These are phyloP conservation scores for Catharanthus roseus DNA, from an alignment of 257 asterid species.

Conservation along the genomic window DNA sequence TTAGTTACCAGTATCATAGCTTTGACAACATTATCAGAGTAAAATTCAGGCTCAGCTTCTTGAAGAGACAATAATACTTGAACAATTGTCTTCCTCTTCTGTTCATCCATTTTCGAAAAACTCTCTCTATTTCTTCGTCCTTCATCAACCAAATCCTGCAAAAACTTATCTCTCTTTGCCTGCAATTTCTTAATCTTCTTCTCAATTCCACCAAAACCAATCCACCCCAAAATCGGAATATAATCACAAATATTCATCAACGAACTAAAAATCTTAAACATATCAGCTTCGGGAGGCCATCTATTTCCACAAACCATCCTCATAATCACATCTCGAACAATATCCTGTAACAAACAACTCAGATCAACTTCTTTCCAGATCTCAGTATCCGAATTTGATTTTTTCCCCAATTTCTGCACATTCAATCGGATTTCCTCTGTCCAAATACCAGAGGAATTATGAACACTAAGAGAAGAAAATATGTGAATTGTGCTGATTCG, in stretches of 20 bases:
- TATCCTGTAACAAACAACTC: constrained; percentile 10
- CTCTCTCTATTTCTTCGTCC: background rate
- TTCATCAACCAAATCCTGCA: constrained; percentile 19
- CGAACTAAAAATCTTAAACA: background rate
- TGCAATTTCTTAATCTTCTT: constrained; percentile 17
- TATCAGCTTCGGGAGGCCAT: background rate
- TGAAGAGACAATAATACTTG: constrained; percentile 15
- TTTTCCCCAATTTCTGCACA: constrained; percentile 26
- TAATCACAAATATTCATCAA: background rate
- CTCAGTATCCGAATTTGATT: too few species aligned
- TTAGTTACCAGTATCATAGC: background rate
- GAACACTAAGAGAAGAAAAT: constrained; percentile 34
- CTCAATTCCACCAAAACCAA: background rate
- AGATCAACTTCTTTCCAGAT: background rate
- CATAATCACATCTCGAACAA: constrained; percentile 4
- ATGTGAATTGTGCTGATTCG: constrained; percentile 41
- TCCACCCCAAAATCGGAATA: constrained; percentile 14
- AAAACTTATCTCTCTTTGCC: constrained; percentile 22
- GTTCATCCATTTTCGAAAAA: background rate
- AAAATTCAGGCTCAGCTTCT: background rate
- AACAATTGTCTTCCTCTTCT: constrained; percentile 20
- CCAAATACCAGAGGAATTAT: constrained; percentile 32
- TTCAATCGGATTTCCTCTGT: constrained; percentile 40
- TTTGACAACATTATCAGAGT: background rate
- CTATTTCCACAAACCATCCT: constrained; percentile 13